phyloP scores from a whole-genome alignment of 257 asterid species.

The Nicotiana sylvestris region DNA sequence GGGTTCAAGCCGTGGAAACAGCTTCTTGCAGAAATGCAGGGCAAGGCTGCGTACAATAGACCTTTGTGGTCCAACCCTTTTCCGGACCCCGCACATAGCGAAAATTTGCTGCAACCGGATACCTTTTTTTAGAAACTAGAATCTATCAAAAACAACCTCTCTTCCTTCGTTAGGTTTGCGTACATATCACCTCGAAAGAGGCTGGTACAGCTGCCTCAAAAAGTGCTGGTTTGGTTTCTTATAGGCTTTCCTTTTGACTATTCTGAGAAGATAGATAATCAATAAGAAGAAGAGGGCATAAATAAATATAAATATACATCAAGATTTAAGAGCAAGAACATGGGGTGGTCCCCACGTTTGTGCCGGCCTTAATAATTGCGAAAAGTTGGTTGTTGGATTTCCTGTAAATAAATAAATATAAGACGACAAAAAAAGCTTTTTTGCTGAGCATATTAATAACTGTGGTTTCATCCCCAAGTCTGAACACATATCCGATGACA shows the following conservation, averaged over 20 bases:
- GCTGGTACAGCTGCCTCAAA: neutral
- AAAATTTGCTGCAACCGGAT: accelerated
- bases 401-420: neutral
- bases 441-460: neutral
- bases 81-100: no score
- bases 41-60: no score
- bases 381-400: neutral
- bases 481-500: neutral
- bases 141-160: accelerated
- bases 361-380: neutral
- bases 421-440: neutral
- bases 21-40: no score
- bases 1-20: no score
- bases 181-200: no score
- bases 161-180: accelerated
- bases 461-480: neutral
- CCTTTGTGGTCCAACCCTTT: no score
- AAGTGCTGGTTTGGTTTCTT: neutral
- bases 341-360: neutral
- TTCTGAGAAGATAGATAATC: neutral
- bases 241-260: neutral
- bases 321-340: no score
- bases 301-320: no score
- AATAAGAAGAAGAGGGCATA: no score
- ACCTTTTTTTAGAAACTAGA: accelerated